Evolutionary conservation across 2,329 filamentous ascomycete genomes (phyloP).

Genomic region (Clarireedia sp.): DNA sequence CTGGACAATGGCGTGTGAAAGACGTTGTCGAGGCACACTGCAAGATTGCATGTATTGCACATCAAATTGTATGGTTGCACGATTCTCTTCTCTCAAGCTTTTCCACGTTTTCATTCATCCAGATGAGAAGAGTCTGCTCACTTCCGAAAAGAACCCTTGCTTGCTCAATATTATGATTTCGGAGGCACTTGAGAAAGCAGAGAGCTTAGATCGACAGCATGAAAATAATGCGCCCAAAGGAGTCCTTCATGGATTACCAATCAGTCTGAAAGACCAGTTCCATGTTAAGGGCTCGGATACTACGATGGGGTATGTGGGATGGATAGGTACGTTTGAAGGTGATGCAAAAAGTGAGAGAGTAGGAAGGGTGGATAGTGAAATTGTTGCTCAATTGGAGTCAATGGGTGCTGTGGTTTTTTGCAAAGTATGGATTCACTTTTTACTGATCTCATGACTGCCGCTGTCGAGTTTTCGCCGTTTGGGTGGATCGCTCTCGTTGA

Average conservation of each 20-base stretch:
- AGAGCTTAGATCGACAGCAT: conserved; percentile 28
- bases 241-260: conserved; percentile 33
- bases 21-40: conserved; percentile 44
- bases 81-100: not conserved
- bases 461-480: no score
- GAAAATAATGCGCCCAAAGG: not conserved
- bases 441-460: no score
- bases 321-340: conserved; percentile 40
- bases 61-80: conserved; percentile 37
- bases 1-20: conserved; percentile 45
- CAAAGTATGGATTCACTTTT: conserved; percentile 13
- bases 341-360: conserved; percentile 38
- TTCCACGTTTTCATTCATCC: not conserved
- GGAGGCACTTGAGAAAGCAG: conserved; percentile 35
- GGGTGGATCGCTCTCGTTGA: no score
- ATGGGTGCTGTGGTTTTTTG: conserved; percentile 32
- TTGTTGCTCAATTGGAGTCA: conserved; percentile 30
- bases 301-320: conserved; percentile 52
- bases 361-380: conserved; percentile 39
- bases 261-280: conserved; percentile 31
- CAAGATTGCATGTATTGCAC: conserved; percentile 43
- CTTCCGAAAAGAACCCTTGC: conserved; percentile 41
- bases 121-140: not conserved
- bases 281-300: conserved; percentile 21
- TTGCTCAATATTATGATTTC: conserved; percentile 31